Percentiles rank a stretch among this genome's conserved stretches.
These are phyloP conservation scores for Prinsepia uniflora DNA, from an alignment of 306 rosid species.

Conservation along the genomic window DNA sequence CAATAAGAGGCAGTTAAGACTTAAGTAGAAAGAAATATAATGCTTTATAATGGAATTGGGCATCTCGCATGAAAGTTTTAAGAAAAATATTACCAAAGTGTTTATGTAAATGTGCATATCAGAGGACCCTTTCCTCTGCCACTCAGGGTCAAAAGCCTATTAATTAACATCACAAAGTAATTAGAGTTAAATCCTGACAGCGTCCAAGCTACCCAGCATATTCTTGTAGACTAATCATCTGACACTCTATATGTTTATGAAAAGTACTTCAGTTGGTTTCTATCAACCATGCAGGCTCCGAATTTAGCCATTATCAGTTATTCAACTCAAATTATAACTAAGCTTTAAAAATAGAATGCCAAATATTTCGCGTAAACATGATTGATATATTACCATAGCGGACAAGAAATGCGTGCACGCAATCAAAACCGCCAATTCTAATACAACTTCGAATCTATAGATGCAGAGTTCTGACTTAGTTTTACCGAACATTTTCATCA, in stretches of 20 bases:
- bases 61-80: constrained; percentile 1
- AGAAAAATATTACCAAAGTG: neutral
- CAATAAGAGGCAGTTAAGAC: neutral
- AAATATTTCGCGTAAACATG: neutral
- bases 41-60: neutral
- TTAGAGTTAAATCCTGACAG: neutral
- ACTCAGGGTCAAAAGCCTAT: neutral
- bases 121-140: neutral
- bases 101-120: neutral
- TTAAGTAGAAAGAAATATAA: neutral
- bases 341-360: neutral
- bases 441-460: neutral
- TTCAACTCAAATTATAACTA: neutral
- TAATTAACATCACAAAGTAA: neutral
- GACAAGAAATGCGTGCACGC: neutral
- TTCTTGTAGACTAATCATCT: neutral
- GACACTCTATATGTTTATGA: neutral
- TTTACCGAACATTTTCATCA: neutral
- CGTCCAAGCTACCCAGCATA: constrained; percentile 2
- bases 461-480: neutral
- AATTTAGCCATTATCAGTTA: neutral
- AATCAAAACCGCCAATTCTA: neutral
- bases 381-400: neutral
- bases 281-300: neutral
- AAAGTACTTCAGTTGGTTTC: neutral